phyloP scores from a whole-genome alignment of 1,139 yeast species.

The Sugiyamaella xylanicola region DNA sequence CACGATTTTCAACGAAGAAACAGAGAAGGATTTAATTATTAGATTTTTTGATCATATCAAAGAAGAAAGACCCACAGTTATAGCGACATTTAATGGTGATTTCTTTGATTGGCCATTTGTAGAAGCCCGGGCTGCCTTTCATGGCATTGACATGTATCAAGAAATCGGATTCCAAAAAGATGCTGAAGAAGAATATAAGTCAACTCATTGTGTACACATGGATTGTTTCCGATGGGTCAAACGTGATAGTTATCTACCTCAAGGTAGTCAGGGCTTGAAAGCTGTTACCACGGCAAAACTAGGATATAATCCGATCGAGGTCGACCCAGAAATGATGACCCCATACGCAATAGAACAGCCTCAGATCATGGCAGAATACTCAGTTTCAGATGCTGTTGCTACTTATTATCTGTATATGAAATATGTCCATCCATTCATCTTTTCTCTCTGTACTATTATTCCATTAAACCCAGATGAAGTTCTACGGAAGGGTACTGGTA shows the following conservation, averaged over 20 bases:
- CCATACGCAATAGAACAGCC: conserved; percentile 96
- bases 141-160: conserved; percentile 85
- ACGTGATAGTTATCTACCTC: conserved; percentile 95
- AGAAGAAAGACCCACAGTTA: conserved; percentile 88
- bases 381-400: conserved; percentile 99
- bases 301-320: conserved; percentile 94
- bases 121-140: conserved; percentile 78
- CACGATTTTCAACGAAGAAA: conserved; percentile 85
- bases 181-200: conserved; percentile 86
- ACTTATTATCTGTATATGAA: conserved; percentile 95
- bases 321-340: conserved; percentile 97
- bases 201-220: conserved; percentile 93
- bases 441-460: conserved; percentile 91
- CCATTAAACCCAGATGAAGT: conserved; percentile 98
- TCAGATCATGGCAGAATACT: conserved; percentile 88
- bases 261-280: conserved; percentile 97
- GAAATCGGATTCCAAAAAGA: conserved; percentile 95
- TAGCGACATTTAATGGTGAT: conserved; percentile 97
- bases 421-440: conserved; percentile 95
- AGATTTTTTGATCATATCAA: conserved; percentile 89
- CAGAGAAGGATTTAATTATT: conserved; percentile 72
- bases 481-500: conserved; percentile 95
- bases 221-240: conserved; percentile 99
- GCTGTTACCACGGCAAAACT: conserved; percentile 96
- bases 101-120: conserved; percentile 99